Percentiles rank a stretch among this genome's conserved stretches.
These are phyloP conservation scores for Dictyostelium brefeldianum DNA, from an alignment of 78 protist genomes.

Conservation along the genomic window DNA sequence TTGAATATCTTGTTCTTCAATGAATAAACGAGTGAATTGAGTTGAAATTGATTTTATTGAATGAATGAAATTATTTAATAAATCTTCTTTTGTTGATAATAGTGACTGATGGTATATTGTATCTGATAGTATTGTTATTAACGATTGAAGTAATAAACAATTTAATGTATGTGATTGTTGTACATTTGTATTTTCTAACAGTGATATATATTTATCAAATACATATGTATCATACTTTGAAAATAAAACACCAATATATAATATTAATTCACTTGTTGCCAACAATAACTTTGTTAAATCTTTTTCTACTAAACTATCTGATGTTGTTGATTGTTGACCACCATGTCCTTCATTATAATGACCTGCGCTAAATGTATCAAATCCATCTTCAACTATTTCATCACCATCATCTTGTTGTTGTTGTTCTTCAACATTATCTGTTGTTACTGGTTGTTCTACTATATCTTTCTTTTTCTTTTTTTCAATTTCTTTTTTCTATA, in stretches of 20 bases:
- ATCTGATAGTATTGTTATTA: slow-evolving; percentile 58
- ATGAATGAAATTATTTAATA: neutral
- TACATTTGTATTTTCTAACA: slow-evolving; percentile 12
- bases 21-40: neutral
- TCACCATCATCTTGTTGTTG: neutral
- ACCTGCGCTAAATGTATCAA: neutral
- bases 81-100: neutral
- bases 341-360: neutral
- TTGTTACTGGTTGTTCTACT: neutral
- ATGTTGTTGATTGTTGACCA: neutral
- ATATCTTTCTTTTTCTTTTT: slow-evolving; percentile 14
- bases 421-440: neutral
- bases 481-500: slow-evolving; percentile 34
- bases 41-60: slow-evolving; percentile 10
- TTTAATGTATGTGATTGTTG: slow-evolving; percentile 51
- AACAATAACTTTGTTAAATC: slow-evolving; percentile 69
- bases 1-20: neutral
- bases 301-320: slow-evolving; percentile 13
- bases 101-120: slow-evolving; percentile 37
- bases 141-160: slow-evolving; percentile 45
- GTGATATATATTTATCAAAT: slow-evolving; percentile 40
- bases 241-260: slow-evolving; percentile 63
- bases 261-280: slow-evolving; percentile 71
- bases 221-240: slow-evolving; percentile 48
- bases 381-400: neutral